These are phyloP conservation scores for Protomyces inouyei DNA, from an alignment of 1,139 yeast species.

Conservation along the genomic window DNA sequence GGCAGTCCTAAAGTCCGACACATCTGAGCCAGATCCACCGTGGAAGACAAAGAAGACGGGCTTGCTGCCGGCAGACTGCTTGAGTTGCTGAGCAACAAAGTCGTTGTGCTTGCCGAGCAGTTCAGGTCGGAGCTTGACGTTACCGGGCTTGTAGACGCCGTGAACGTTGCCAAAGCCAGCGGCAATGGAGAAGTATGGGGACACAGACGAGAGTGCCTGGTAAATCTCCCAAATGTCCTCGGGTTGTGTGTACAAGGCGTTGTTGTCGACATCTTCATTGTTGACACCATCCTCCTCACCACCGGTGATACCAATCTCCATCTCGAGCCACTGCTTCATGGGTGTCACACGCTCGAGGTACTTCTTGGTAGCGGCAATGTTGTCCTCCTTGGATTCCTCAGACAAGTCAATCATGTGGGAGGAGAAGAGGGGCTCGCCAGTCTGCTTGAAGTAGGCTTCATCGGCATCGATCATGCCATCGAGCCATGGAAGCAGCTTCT, in stretches of 20 bases:
- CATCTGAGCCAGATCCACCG: constrained; percentile 99
- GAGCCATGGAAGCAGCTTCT: constrained; percentile 96
- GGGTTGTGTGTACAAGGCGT: constrained; percentile 86
- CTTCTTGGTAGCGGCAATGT: constrained; percentile 89
- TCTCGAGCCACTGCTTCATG: constrained; percentile 96
- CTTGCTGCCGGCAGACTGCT: constrained; percentile 49
- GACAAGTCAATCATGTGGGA: constrained; percentile 98
- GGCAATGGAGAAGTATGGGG: constrained; percentile 98
- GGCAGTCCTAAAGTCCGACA: constrained; percentile 85
- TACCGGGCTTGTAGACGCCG: constrained; percentile 99
- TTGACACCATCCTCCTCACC: constrained; percentile 99
- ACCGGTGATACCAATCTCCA: constrained; percentile 99
- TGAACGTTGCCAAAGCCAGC: constrained; percentile 99
- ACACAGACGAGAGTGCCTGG: constrained; percentile 83
- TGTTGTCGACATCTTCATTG: constrained; percentile 88
- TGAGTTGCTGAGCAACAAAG: constrained; percentile 60
- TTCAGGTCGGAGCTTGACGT: constrained; percentile 87
- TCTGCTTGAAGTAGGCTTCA: constrained; percentile 77
- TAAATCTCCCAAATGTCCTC: constrained; percentile 90
- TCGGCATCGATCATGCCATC: constrained; percentile 98
- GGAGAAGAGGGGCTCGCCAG: constrained; percentile 95
- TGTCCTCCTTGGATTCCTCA: constrained; percentile 93
- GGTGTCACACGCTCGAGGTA: constrained; percentile 93
- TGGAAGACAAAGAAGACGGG: constrained; percentile 98
- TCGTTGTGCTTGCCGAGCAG: constrained; percentile 94